Base-by-base conservation (phyloP, 2,329 filamentous ascomycete species). In the Davidsoniella virescens region DNA sequence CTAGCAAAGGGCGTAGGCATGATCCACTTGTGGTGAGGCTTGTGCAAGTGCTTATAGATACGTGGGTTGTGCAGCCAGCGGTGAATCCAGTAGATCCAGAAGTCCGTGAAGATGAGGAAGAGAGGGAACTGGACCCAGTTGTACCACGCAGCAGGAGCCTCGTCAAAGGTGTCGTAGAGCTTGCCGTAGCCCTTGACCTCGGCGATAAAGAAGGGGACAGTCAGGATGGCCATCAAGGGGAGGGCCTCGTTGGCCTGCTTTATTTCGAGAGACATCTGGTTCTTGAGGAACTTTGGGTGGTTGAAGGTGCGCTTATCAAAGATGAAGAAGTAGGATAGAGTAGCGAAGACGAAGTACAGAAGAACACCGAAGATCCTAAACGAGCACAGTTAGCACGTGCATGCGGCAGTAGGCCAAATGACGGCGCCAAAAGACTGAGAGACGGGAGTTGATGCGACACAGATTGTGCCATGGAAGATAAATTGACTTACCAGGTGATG, bases 21-120 rank as follows among this genome's bases (percentile, higher is more conserved):
- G 67, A 96, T 95, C 90, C 90, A 96, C 71, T 94, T 95, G 79
- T 96, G 90, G 68, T 96, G 90, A 57, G 87, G 82, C 77, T 96
- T 96, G 76, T 96, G 90, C 46, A 95, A 73, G 57, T 72, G 71
- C 71, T 88, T 93, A 76, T 96, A 96, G 58, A 67, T 58, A 49
- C 69, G 61, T 14, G 84, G 84, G 65, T 87, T 81, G 67, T 94
- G 87, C 54, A 93, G 74, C 52, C 77, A 82, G 52, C 87, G 82
- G 70, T 94, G 87, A 60, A 93, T 90, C 75, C 83, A 86, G 73
- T 94, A 94, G 69, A 94, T 88, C 68, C 74, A 80, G 64, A 82
- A 82, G 67, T 94, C 87, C 68, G 87, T 94, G 64, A 94, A 94
- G 61, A 80, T 63, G 61, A 94, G 71, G 71, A 94, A 94, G 59